Evolutionary conservation across 1,284 basidiomycete genomes (phyloP).

Genomic region (Ustilago cynodontis): DNA sequence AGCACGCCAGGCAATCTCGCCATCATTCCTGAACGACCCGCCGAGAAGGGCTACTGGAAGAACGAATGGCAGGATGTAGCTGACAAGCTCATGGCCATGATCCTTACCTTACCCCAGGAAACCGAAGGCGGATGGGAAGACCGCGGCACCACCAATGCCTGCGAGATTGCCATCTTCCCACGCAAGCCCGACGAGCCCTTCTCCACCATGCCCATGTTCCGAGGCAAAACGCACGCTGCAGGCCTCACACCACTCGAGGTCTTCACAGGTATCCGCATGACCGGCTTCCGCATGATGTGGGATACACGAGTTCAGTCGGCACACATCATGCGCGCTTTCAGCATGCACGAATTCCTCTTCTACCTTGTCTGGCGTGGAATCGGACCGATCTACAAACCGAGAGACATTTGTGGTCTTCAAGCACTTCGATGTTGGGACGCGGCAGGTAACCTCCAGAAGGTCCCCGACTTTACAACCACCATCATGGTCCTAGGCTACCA

Average conservation of each 20-base stretch:
- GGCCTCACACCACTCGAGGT: constrained; percentile 52
- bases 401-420: constrained; percentile 55
- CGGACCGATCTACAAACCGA: constrained; percentile 53
- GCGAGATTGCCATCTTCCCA: constrained; percentile 35
- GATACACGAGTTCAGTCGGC: constrained; percentile 55
- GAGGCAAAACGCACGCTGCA: constrained; percentile 37
- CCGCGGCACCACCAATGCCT: constrained; percentile 22
- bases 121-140: constrained; percentile 47
- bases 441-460: constrained; percentile 30
- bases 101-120: constrained; percentile 37
- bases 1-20: constrained; percentile 29
- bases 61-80: constrained; percentile 34
- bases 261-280: constrained; percentile 52
- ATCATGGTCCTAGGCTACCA: constrained; percentile 48
- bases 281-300: constrained; percentile 57
- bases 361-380: constrained; percentile 59
- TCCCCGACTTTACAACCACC: constrained; percentile 40
- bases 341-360: constrained; percentile 55
- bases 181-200: constrained; percentile 36
- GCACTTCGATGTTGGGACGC: constrained; percentile 44
- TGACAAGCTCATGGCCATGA: constrained; percentile 41
- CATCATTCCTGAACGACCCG: constrained; percentile 49
- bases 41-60: constrained; percentile 46
- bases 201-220: constrained; percentile 48
- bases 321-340: constrained; percentile 48